Conservation (phyloP, 106 monocot species). For the Platanthera guangdongensis region DNA sequence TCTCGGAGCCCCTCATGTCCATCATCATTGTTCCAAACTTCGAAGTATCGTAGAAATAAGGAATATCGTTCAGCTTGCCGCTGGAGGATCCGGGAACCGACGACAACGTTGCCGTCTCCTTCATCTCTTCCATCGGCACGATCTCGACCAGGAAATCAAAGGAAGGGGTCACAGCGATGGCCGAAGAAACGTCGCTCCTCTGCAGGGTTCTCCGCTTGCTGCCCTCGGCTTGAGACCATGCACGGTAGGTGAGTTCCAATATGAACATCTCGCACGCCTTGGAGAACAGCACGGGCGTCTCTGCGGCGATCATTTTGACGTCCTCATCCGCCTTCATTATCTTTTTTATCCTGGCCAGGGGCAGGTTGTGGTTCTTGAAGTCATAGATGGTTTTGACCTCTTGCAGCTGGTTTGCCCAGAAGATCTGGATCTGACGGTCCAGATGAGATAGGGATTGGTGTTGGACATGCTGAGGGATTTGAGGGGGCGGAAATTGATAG, state of each 20-base stretch:
- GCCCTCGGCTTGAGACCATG: constrained; percentile 46
- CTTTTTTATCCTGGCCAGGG: constrained; percentile 58
- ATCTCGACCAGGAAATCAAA: constrained; percentile 63
- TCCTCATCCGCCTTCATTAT: constrained; percentile 74
- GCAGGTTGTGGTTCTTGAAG: constrained; percentile 59
- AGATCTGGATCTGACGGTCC: constrained; percentile 24
- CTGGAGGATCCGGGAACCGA: not conserved
- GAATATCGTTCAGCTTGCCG: not conserved
- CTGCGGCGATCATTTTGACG: constrained; percentile 55
- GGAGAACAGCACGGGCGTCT: constrained; percentile 50
- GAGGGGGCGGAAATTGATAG: constrained; percentile 2
- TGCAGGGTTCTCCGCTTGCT: constrained; percentile 50
- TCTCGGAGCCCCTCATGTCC: not conserved
- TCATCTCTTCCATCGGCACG: constrained; percentile 49
- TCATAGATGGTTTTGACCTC: constrained; percentile 31
- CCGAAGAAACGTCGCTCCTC: constrained; percentile 53
- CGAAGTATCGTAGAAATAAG: constrained; percentile 6
- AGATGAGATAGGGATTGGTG: constrained; percentile 27
- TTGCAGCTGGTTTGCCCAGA: constrained; percentile 33
- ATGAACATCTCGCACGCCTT: constrained; percentile 48
- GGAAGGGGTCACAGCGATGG: constrained; percentile 37
- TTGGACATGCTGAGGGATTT: constrained; percentile 14
- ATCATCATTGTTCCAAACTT: not conserved
- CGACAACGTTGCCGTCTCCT: constrained; percentile 13
- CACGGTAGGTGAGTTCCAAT: constrained; percentile 31